Evolutionary conservation across 495 filamentous ascomycete genomes (phyloP).

Genomic region (Aspergillus hancockii): DNA sequence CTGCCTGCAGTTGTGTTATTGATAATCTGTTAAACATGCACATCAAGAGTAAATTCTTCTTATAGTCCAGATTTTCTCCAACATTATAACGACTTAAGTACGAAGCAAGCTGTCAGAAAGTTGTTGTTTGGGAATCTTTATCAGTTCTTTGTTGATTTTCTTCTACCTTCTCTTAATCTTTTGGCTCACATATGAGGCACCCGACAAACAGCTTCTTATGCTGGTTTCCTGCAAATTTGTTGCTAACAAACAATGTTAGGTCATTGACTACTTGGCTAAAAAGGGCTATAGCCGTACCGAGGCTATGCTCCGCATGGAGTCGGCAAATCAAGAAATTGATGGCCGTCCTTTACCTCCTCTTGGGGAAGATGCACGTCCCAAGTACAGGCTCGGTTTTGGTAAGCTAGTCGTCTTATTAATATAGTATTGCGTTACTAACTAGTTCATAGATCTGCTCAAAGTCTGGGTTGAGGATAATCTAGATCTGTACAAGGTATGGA

Average conservation of each 20-base stretch:
- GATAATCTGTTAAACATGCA: neutral
- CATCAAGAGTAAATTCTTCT: neutral
- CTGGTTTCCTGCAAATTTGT: neutral
- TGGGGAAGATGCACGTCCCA: constrained; percentile 71
- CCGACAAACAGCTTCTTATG: neutral
- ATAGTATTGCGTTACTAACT: constrained; percentile 14
- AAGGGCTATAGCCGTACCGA: constrained; percentile 94
- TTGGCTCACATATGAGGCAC: too few relatives aligned
- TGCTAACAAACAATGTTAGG: constrained; percentile 48
- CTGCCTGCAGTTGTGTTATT: neutral
- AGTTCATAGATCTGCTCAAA: constrained; percentile 57
- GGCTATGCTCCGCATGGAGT: constrained; percentile 88
- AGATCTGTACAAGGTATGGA: constrained; percentile 83
- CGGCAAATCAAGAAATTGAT: constrained; percentile 74
- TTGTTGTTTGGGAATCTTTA: neutral
- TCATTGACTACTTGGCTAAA: constrained; percentile 94
- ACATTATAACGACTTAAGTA: neutral
- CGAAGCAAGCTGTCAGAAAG: neutral
- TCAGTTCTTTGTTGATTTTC: neutral
- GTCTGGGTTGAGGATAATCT: constrained; percentile 86
- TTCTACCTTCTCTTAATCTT: neutral
- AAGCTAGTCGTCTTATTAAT: constrained; percentile 20
- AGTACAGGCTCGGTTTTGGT: constrained; percentile 74
- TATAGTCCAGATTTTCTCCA: neutral
- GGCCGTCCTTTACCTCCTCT: constrained; percentile 65